Evolutionary conservation across 257 asterid species (phyloP).

Genomic region (Knoxia roxburghii): DNA sequence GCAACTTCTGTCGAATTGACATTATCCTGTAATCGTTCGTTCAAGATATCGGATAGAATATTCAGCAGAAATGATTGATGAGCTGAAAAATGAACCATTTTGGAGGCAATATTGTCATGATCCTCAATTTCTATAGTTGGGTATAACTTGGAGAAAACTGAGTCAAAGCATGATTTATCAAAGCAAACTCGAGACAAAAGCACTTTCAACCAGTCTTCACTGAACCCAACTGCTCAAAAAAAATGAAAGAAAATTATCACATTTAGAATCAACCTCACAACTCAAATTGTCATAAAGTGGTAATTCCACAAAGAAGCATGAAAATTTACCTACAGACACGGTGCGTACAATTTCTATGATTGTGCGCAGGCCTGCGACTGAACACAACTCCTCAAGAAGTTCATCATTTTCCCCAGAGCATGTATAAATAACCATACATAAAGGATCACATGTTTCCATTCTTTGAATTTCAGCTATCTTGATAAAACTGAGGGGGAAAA

Average conservation of each 20-base stretch:
- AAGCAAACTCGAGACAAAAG: constrained; percentile 58
- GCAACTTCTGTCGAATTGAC: constrained; percentile 38
- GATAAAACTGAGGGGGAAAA: constrained; percentile 48
- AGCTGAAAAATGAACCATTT: constrained; percentile 27
- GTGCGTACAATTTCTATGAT: constrained; percentile 46
- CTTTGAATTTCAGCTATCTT: constrained; percentile 52
- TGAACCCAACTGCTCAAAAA: constrained; percentile 57
- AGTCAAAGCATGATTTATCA: constrained; percentile 34
- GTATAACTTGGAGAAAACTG: constrained; percentile 44
- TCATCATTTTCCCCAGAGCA: constrained; percentile 41
- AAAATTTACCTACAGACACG: constrained; percentile 42
- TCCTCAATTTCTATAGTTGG: constrained; percentile 17
- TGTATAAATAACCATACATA: constrained; percentile 71
- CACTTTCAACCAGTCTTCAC: constrained; percentile 57
- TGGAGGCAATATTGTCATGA: constrained; percentile 13
- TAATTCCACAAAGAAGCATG: background rate
- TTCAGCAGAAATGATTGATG: constrained; percentile 54
- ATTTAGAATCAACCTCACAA: background rate
- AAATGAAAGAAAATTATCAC: constrained; percentile 6
- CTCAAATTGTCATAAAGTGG: background rate
- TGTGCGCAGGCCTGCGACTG: constrained; percentile 44
- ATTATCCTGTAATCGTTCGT: constrained; percentile 37
- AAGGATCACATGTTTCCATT: constrained; percentile 60
- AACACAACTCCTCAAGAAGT: constrained; percentile 33
- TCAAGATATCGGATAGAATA: constrained; percentile 48